Conservation (phyloP, 2,329 filamentous ascomycete genomes). For the Calonectria pteridis region DNA sequence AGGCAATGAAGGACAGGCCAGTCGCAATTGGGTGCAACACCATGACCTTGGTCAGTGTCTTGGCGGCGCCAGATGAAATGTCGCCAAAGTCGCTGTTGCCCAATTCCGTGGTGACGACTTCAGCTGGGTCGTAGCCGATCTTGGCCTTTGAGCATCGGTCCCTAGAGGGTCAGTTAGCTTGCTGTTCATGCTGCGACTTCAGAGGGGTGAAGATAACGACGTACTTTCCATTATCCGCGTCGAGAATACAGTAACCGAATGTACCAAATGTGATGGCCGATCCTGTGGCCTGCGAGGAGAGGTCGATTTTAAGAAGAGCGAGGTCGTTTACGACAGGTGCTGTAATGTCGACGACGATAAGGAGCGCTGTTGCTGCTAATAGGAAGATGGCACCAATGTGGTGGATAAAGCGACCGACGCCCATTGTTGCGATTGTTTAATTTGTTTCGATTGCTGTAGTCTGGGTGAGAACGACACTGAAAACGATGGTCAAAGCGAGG, state of each 20-base stretch:
- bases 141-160: slow-evolving; percentile 61
- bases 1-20: slow-evolving; percentile 69
- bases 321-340: slow-evolving; percentile 69
- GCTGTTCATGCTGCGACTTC: not conserved
- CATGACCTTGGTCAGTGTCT: slow-evolving; percentile 69
- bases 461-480: not conserved
- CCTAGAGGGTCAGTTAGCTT: slow-evolving; percentile 36
- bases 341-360: slow-evolving; percentile 70
- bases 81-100: slow-evolving; percentile 56
- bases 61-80: slow-evolving; percentile 58
- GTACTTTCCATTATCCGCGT: slow-evolving; percentile 41
- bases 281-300: slow-evolving; percentile 52
- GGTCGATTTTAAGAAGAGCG: slow-evolving; percentile 64
- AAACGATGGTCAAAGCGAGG: not conserved
- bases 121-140: slow-evolving; percentile 69
- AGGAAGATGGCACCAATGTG: slow-evolving; percentile 70
- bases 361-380: slow-evolving; percentile 65
- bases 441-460: slow-evolving; percentile 16
- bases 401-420: slow-evolving; percentile 63
- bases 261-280: slow-evolving; percentile 67
- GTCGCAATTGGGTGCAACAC: slow-evolving; percentile 72
- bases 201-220: not conserved
- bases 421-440: slow-evolving; percentile 55
- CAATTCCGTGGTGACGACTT: slow-evolving; percentile 52
- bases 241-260: slow-evolving; percentile 68